Evolutionary conservation across 345 rosid species (phyloP).

Genomic region (Zanthoxylum bungeanum): DNA sequence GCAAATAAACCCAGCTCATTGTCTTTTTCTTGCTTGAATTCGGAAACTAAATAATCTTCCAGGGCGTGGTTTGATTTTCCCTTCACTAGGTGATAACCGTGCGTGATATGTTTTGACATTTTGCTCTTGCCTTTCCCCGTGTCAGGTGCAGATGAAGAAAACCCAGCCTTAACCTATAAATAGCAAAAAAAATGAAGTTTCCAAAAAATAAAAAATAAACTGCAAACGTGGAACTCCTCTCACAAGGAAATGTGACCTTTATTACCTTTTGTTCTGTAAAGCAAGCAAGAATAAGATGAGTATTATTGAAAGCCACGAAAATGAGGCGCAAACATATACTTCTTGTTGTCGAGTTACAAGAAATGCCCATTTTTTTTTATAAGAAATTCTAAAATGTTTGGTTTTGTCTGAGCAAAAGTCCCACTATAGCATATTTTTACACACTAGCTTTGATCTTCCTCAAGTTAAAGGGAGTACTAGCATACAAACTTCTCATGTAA

Average conservation of each 20-base stretch:
- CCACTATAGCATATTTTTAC: background rate
- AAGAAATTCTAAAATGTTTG: background rate
- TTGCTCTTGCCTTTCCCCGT: slow-evolving; percentile 81
- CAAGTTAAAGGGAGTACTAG: background rate
- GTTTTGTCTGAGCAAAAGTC: background rate
- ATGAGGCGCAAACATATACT: background rate
- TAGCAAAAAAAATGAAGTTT: slow-evolving; percentile 8
- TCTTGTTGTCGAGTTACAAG: background rate
- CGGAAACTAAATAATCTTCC: slow-evolving; percentile 78
- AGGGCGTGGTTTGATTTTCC: slow-evolving; percentile 80
- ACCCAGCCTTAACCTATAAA: slow-evolving; percentile 53
- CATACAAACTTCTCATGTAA: background rate
- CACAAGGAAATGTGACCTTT: background rate
- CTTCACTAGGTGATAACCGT: slow-evolving; percentile 69
- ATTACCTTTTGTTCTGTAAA: background rate
- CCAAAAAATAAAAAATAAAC: background rate
- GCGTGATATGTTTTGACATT: slow-evolving; percentile 52
- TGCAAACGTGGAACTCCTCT: background rate
- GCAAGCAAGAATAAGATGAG: background rate
- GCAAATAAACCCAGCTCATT: slow-evolving; percentile 79
- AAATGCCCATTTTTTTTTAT: background rate
- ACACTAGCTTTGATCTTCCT: background rate
- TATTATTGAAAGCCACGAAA: background rate
- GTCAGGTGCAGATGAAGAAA: slow-evolving; percentile 45
- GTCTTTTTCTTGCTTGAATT: slow-evolving; percentile 44